Evolutionary conservation across 73 alveolate species (phyloP), one percentile per base, ranked within the genome.

Genomic region (Effrenium voratum): DNA sequence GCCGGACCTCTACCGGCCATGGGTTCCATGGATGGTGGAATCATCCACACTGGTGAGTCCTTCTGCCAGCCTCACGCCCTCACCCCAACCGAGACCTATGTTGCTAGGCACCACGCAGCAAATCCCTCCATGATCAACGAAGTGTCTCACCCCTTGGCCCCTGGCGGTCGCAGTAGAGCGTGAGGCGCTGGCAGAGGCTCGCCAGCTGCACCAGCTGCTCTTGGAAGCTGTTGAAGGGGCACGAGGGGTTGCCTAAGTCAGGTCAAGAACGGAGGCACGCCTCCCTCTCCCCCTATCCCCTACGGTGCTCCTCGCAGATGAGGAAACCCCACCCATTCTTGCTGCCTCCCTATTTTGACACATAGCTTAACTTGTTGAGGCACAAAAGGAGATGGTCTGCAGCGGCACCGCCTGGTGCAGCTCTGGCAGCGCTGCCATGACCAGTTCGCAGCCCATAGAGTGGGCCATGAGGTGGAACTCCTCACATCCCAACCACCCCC

Each of bases 391-490:
- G 72, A 87, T 63, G 50, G 95, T 87, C 82, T 24, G 34, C 72
- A 87, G 26, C 34, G 49, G 73, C 26, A 5, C 43, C 70, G n/a
- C n/a, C 32, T 26, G 47, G 34, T 55, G 82, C 94, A 43, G 59
- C 30, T 13, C 47, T 44, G 36, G 84, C 95, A 63, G 50, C 40
- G 95, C 66, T 40, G 85, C 66, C 16, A 50, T 30, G 3, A 87
- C 95, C 72, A 87, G 70, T 16, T 87, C 95, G 50, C 95, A 87
- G 68, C 95, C 95, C 95, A 87, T 87, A 41, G 95, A 87, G 38
- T 87, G 95, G 38, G 95, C 95, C 85, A 87, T 87, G 70, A 87
- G 38, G 50, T 87, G 95, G 34, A 87, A 36, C 68, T 87, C 95
- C 95, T 86, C n/a, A n/a, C n/a, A n/a, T n/a, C n/a, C n/a, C n/a